Conservation (phyloP, 495 filamentous ascomycete species). For the Penicillium crystallinum region DNA sequence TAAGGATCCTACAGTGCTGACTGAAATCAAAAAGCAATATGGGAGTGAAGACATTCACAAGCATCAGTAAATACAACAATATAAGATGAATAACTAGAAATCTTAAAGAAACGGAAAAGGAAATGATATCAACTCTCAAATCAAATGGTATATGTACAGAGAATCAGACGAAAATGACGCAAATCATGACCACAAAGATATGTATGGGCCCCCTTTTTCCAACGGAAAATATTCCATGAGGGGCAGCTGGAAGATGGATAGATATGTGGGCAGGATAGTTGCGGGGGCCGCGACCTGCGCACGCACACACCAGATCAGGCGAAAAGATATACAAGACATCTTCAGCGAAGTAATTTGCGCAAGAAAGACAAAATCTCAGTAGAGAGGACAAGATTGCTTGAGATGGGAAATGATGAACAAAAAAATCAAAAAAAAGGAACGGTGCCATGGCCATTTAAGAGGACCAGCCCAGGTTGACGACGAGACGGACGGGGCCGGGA, state of each 20-base stretch:
- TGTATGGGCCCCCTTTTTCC: conserved; percentile 13
- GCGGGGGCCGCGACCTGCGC: conserved; percentile 1
- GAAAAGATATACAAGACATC: conserved; percentile 1
- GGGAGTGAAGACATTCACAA: background rate
- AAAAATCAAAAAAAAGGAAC: background rate
- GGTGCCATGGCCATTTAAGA: conserved; percentile 13
- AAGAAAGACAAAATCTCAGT: conserved; percentile 7
- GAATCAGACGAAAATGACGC: conserved; percentile 17
- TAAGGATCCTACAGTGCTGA: background rate
- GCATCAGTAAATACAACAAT: background rate
- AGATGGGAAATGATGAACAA: background rate
- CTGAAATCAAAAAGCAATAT: background rate
- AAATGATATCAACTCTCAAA: conserved; percentile 20
- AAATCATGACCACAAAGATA: conserved; percentile 18
- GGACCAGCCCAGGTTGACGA: conserved; percentile 32
- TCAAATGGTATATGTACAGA: conserved; percentile 29
- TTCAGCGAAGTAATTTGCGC: conserved; percentile 17
- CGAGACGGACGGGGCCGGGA: conserved; percentile 28
- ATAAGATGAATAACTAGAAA: background rate
- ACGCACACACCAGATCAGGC: conserved; percentile 7
- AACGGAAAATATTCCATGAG: conserved; percentile 8
- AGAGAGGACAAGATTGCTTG: conserved; percentile 7
- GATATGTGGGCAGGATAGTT: conserved; percentile 9
- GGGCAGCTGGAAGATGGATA: conserved; percentile 1
- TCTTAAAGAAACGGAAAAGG: conserved; percentile 8